Base-by-base conservation (phyloP, 2,329 filamentous ascomycete genomes). In the Colletotrichum caudatum region DNA sequence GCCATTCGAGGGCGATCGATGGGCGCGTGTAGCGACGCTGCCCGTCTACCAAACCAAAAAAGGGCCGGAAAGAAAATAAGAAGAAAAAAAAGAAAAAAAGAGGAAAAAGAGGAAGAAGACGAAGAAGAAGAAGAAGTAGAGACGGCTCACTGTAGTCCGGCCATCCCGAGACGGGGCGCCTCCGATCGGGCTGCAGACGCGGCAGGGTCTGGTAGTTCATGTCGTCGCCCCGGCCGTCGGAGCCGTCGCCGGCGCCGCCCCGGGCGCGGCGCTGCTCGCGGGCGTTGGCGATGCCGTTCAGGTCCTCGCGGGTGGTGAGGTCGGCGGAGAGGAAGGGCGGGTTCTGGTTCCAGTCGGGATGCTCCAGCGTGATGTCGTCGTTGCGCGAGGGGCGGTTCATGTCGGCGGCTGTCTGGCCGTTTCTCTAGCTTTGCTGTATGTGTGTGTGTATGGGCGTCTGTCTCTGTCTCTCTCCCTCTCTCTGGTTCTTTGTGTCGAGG, bases 381-480 rank as follows among this genome's bases (percentile, higher is more conserved):
- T 85, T 87, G 73, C 86, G 84, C 39, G 86, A 87, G 16, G 87
- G 86, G 71, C 87, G 87, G 74, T 88, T 89, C 87, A 89, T 88
- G 56, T 69, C 77, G 73, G 57, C 18, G 44, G 44, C 18, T 11
- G 18, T 53, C 9, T 29, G 35, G 23, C 29, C 23, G 11, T 29
- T 11, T n/a, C 18, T 37, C 16, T n/a, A 23, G 14, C 29, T 50
- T 1, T 29, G 18, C 5, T 7, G 18, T 44, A 20, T 20, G 41
- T 44, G 14, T 20, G 41, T 44, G 16, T 9, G 41, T 20, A 6
- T 44, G 18, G 16, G 16, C 2, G 41, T 44, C 41, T 44, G 20
- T 44, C 41, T 16, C 7, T 3, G 2, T 39, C 11, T 12, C 37
- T 11, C 35, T 41, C 7, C 1, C 11, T 39, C 11, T 12, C 37